A percentile compares a stretch with the other conserved stretches of the same genome.
phyloP scores from a whole-genome alignment of 2,329 filamentous ascomycete genomes.

The Alternaria sp. region DNA sequence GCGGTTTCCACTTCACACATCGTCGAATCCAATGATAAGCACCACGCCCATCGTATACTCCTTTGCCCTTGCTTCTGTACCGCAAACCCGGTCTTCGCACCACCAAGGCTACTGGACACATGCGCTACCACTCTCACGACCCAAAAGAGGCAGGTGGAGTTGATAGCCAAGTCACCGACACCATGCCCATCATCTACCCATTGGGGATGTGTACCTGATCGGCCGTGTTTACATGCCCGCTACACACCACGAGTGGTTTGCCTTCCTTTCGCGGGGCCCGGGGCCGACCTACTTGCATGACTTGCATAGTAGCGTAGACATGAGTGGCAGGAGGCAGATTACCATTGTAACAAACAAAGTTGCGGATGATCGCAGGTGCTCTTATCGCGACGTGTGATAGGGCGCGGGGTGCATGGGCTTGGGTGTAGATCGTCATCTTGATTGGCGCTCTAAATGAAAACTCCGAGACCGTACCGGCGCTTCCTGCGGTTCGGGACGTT shows the following conservation, averaged over 20 bases:
- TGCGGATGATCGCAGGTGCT: slow-evolving; percentile 29
- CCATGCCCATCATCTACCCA: slow-evolving; percentile 26
- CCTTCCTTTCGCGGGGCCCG: slow-evolving; percentile 37
- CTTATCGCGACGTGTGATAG: slow-evolving; percentile 43
- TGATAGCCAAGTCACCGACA: slow-evolving; percentile 26
- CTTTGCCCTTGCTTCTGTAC: slow-evolving; percentile 20
- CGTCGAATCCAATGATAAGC: slow-evolving; percentile 39
- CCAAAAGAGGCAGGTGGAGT: slow-evolving; percentile 40
- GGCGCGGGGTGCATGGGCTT: slow-evolving; percentile 23
- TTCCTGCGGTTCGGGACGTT: slow-evolving; percentile 30
- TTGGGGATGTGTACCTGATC: slow-evolving; percentile 33
- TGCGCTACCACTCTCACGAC: slow-evolving; percentile 27
- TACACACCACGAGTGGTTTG: slow-evolving; percentile 22
- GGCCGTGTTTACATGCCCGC: slow-evolving; percentile 14
- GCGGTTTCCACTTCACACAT: slow-evolving; percentile 8
- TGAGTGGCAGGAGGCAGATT: slow-evolving; percentile 30
- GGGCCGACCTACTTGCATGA: slow-evolving; percentile 42
- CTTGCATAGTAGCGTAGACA: slow-evolving; percentile 23
- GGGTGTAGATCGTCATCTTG: slow-evolving; percentile 29
- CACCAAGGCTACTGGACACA: slow-evolving; percentile 10
- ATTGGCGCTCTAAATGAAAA: slow-evolving; percentile 37
- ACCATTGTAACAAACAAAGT: slow-evolving; percentile 24
- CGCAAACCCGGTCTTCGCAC: slow-evolving; percentile 8
- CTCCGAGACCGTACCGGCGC: slow-evolving; percentile 20
- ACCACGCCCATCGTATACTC: slow-evolving; percentile 29